Base-by-base conservation (phyloP, 2,329 filamentous ascomycete genomes). In the Fusarium sp. region DNA sequence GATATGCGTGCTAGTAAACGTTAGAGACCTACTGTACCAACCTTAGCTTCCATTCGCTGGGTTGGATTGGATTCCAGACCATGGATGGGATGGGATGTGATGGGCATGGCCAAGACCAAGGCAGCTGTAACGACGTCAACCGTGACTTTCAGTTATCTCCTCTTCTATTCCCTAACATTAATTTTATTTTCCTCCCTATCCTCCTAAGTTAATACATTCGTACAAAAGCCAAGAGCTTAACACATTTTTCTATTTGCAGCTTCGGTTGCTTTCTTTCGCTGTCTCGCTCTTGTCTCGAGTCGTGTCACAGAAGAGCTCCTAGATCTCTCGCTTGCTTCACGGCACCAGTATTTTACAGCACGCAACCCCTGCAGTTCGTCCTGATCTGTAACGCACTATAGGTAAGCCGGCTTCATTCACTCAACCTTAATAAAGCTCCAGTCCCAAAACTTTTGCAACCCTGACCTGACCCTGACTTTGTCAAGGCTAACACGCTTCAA, bases 241-340 rank as follows among this genome's bases (percentile, higher is more conserved):
- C 51, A 28, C 22, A 24, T 41, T 39, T 44, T 44, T 39, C 41
- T 18, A 54, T 54, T 58, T 68, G 30, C 31, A 38, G 26, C 55
- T 30, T 47, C 45, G 18, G 50, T 45, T 51, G 47, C 38, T 53
- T 50, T 41, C 33, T 66, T 62, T 35, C 30, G 18, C 61, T 62
- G 73, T 75, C 67, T 77, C 73, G 75, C 59, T 61, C 53, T 58
- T 64, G 75, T 77, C 73, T 77, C 73, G 73, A 64, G 57, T 76
- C 24, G 64, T 65, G 75, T 77, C 72, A 55, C 75, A 78, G 66
- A 66, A 77, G 41, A 65, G 38, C 56, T 68, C 62, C 71, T 48
- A 54, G 31, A 45, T 41, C 60, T 55, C 58, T 72, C 72, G 64
- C 68, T 62, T 63, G 45, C 55, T 61, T 71, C 39, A 64, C 57